Evolutionary conservation across 345 rosid genomes (phyloP), one percentile per base, ranked within the genome.

Genomic region (Populus nigra): DNA sequence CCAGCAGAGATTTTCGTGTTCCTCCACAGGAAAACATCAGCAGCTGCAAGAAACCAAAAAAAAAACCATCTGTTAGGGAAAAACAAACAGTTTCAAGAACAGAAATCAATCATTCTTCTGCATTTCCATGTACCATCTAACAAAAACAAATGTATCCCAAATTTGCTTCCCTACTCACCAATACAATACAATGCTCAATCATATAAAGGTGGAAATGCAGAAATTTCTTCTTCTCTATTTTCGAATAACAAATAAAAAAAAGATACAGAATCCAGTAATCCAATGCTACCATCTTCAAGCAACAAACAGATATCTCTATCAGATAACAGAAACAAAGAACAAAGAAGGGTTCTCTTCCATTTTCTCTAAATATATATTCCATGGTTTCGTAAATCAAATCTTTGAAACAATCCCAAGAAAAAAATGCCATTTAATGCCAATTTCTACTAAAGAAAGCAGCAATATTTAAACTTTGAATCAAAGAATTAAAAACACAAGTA

Each of bases 1-100:
- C n/a, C 61, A 7, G 68, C 81, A 39, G 84, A 82, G 17, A 70
- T 65, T 41, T 82, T 77, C 78, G 70, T 82, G 81, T 78, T 65
- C 78, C 84, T 82, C 84, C 84, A 82, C 6, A 82, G 69, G n/a
- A 82, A 72, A 69, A 82, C 72, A 65, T 82, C 81, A 66, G 84
- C 81, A 74, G 79, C 84, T 82, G 76, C 35, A 69, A 5, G 18
- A n/a, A 45, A 73, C 15, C 20, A 68, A 13, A 68, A 53, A 61
- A 49, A 55, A 23, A 38, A 41, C 3, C 39, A 25, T 47, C 6
- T 15, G 11, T 59, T 1, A 23, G 1, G 29, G 29, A 9, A 10
- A 10, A 25, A 1, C 65, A 59, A 53, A 10, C 65, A n/a, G 5
- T 59, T 59, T 23, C 29, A 2, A 59, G 15, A n/a, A 10, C 29